These are phyloP conservation scores for Ustulina deusta DNA, from an alignment of 2,329 filamentous ascomycete species.

Conservation along the genomic window DNA sequence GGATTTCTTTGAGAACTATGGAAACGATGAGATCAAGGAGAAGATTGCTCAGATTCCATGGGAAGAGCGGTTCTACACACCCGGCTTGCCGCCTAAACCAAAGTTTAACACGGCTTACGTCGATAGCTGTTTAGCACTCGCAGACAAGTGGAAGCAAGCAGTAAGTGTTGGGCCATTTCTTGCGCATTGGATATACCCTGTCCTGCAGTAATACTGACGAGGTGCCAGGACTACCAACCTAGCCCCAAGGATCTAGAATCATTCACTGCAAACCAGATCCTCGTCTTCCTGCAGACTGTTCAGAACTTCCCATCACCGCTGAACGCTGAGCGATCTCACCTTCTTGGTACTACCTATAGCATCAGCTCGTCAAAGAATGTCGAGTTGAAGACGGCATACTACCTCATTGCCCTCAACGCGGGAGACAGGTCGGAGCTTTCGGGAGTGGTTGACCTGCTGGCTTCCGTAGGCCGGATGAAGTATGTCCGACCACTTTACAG, in stretches of 20 bases:
- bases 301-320: constrained; percentile 76
- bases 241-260: constrained; percentile 74
- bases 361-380: constrained; percentile 83
- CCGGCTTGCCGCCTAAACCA: constrained; percentile 90
- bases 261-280: constrained; percentile 87
- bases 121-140: constrained; percentile 84
- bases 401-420: constrained; percentile 81
- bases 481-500: constrained; percentile 90
- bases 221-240: constrained; percentile 69
- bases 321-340: constrained; percentile 71
- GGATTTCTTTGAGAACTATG: constrained; percentile 79
- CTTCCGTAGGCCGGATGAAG: constrained; percentile 93
- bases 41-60: constrained; percentile 84
- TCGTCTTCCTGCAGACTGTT: constrained; percentile 88
- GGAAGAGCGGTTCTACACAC: constrained; percentile 89
- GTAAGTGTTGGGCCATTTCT: constrained; percentile 55
- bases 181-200: constrained; percentile 40
- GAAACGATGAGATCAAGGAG: constrained; percentile 71
- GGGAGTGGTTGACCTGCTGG: constrained; percentile 79
- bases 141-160: constrained; percentile 80
- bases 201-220: constrained; percentile 34
- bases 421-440: constrained; percentile 76
- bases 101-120: constrained; percentile 90
- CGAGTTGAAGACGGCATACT: constrained; percentile 85
- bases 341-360: constrained; percentile 80